A percentile compares a stretch with the other conserved stretches of the same genome.
Conservation (phyloP, 805 yeast species). For the Candida golubevii region DNA sequence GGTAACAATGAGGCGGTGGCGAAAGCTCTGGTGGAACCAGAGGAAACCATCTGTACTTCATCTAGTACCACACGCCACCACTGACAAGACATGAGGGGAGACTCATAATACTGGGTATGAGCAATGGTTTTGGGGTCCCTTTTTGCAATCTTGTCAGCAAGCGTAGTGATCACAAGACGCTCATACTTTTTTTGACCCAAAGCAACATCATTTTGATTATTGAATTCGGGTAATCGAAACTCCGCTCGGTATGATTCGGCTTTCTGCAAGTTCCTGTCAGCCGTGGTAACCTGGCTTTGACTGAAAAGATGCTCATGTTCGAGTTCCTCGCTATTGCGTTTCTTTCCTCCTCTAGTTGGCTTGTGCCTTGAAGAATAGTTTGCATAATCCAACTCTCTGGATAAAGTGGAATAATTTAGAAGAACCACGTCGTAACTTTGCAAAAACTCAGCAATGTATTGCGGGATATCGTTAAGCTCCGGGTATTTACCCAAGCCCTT, state of each 20-base stretch:
- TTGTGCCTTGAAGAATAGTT: slow-evolving; percentile 57
- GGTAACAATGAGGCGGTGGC: slow-evolving; percentile 76
- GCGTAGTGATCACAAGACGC: slow-evolving; percentile 10
- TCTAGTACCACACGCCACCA: slow-evolving; percentile 90
- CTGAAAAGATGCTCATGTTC: neutral
- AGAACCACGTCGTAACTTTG: slow-evolving; percentile 70
- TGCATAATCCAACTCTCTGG: slow-evolving; percentile 78
- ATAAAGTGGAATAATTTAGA: slow-evolving; percentile 68
- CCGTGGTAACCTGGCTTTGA: neutral
- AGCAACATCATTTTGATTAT: slow-evolving; percentile 5
- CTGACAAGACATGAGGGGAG: slow-evolving; percentile 76
- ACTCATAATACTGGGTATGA: slow-evolving; percentile 44
- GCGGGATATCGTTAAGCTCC: slow-evolving; percentile 28
- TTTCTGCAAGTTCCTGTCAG: slow-evolving; percentile 5
- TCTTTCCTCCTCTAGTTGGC: slow-evolving; percentile 33
- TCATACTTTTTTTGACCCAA: slow-evolving; percentile 15
- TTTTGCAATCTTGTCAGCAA: slow-evolving; percentile 9
- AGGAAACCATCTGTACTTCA: slow-evolving; percentile 91
- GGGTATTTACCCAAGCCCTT: slow-evolving; percentile 44
- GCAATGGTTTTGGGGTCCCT: slow-evolving; percentile 10
- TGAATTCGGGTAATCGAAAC: slow-evolving; percentile 6
- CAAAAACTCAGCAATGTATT: slow-evolving; percentile 49
- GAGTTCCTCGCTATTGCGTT: slow-evolving; percentile 6
- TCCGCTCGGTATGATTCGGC: slow-evolving; percentile 13
- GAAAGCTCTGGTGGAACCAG: slow-evolving; percentile 70